A percentile compares a stretch with the other conserved stretches of the same genome.
Evolutionary conservation across 345 rosid genomes (phyloP).

Genomic region (Linum usitatissimum): DNA sequence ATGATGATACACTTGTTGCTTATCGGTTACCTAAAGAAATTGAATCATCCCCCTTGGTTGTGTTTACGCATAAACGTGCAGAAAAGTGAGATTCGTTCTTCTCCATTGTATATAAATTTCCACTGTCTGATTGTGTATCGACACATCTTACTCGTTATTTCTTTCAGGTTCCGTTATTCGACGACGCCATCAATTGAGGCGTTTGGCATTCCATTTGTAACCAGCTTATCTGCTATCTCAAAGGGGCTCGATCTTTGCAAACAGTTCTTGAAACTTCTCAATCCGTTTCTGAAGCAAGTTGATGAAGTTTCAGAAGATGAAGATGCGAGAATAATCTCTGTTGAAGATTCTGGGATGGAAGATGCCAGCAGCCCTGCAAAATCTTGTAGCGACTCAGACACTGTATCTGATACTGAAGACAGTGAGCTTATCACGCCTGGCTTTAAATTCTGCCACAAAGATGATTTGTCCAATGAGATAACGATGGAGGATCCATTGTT

Average conservation of each 20-base stretch:
- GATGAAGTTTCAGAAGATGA: slow-evolving; percentile 19
- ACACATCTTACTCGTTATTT: slow-evolving; percentile 4
- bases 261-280: slow-evolving; percentile 13
- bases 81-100: slow-evolving; percentile 15
- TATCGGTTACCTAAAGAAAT: slow-evolving; percentile 15
- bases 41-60: slow-evolving; percentile 10
- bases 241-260: slow-evolving; percentile 12
- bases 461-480: slow-evolving; percentile 5
- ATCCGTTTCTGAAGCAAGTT: slow-evolving; percentile 17
- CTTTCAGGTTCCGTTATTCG: slow-evolving; percentile 21
- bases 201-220: slow-evolving; percentile 49
- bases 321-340: slow-evolving; percentile 18
- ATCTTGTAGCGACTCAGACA: slow-evolving; percentile 13
- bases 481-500: slow-evolving; percentile 11
- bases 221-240: slow-evolving; percentile 24
- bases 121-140: neutral
- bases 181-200: slow-evolving; percentile 9
- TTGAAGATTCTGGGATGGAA: slow-evolving; percentile 31
- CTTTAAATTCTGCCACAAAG: slow-evolving; percentile 28
- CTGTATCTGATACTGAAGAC: slow-evolving; percentile 28
- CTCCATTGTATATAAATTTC: neutral
- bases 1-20: slow-evolving; percentile 19
- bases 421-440: slow-evolving; percentile 14
- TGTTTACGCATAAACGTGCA: slow-evolving; percentile 14
- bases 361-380: slow-evolving; percentile 22